Evolutionary conservation across 2,329 filamentous ascomycete species (phyloP), one percentile per base, ranked within the genome.

Genomic region (Tolypocladium sp.): DNA sequence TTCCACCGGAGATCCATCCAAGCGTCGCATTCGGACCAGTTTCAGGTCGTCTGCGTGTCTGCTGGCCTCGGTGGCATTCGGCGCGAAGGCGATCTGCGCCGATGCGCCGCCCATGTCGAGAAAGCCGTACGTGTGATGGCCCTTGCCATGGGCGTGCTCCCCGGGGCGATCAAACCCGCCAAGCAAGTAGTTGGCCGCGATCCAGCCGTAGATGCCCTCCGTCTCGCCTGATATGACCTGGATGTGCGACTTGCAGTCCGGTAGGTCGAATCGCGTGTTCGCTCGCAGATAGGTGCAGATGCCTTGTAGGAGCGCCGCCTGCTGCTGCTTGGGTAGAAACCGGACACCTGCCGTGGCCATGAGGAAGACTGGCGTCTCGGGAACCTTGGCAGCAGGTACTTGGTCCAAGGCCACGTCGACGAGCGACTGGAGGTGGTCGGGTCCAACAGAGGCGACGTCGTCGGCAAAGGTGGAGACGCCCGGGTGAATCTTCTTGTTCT

Each of bases 31-130:
- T 55, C 94, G 87, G 60, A 99, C 76, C 17, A 97, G 73, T 63
- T 92, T 96, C 58, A 99, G 77, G 70, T 97, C 92, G 62, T 97
- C 83, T 0, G 91, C 88, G 71, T 99, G 95, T 69, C 92, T 94
- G 68, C 87, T 83, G 1, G 92, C 87, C 72, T 99, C 94, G 1
- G 94, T 97, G 4, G 83, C 77, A 73, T 99, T 99, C 1, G 94
- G 94, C 2, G 92, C 93, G 73, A 99, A 99, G 0, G 95, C 94
- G 68, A 99, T 97, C 75, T 99, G 94, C 20, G 94, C 93, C 0
- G 93, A 97, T 33, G 94, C 94, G 57, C 94, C 94, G 56, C 94
- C 94, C 95, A 99, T 99, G 71, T 99, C 94, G 61, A 99, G 78
- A 69, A 99, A 99, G 0, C 94, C 94, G 72, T 97, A 99, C 0